These are phyloP conservation scores for Rhizoctonia solani DNA, from an alignment of 1,284 basidiomycete genomes.

Conservation along the genomic window DNA sequence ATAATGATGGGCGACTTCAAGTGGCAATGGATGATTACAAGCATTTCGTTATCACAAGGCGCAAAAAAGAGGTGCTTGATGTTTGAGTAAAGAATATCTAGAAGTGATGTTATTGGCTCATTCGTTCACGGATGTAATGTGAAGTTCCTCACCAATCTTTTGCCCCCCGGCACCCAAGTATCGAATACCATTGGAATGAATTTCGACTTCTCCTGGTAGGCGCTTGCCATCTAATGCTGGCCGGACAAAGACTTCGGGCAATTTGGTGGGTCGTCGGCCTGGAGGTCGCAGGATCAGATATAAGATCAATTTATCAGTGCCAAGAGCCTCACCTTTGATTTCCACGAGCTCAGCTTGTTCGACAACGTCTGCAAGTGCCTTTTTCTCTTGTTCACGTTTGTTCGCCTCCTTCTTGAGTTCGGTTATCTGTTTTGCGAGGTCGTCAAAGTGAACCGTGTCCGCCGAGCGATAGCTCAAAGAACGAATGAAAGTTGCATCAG, in stretches of 20 bases:
- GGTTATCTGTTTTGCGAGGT: constrained; percentile 88
- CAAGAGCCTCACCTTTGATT: constrained; percentile 62
- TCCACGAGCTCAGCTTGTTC: constrained; percentile 91
- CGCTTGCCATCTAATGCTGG: constrained; percentile 94
- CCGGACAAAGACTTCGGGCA: constrained; percentile 92
- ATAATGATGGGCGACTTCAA: constrained; percentile 97
- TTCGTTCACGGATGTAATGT: background rate
- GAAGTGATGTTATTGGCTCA: constrained; percentile 32
- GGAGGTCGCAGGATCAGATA: constrained; percentile 42
- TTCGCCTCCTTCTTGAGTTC: constrained; percentile 96
- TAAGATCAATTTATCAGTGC: background rate
- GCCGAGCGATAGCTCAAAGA: constrained; percentile 93
- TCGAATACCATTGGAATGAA: constrained; percentile 95
- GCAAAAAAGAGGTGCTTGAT: constrained; percentile 99
- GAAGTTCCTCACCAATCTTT: constrained; percentile 74
- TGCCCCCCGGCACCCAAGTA: constrained; percentile 91
- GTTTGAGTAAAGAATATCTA: constrained; percentile 95
- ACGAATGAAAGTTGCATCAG: constrained; percentile 94
- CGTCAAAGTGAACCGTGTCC: constrained; percentile 87
- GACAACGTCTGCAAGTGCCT: constrained; percentile 96
- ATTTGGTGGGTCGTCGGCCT: constrained; percentile 71
- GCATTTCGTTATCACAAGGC: constrained; percentile 94
- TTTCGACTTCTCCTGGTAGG: constrained; percentile 92
- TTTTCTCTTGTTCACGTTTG: constrained; percentile 96
- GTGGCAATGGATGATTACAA: constrained; percentile 94